These are phyloP conservation scores for Bryoerythrophyllum caledonicum DNA, from an alignment of 225 moss, liverwort and hornwort genomes.

Conservation along the genomic window DNA sequence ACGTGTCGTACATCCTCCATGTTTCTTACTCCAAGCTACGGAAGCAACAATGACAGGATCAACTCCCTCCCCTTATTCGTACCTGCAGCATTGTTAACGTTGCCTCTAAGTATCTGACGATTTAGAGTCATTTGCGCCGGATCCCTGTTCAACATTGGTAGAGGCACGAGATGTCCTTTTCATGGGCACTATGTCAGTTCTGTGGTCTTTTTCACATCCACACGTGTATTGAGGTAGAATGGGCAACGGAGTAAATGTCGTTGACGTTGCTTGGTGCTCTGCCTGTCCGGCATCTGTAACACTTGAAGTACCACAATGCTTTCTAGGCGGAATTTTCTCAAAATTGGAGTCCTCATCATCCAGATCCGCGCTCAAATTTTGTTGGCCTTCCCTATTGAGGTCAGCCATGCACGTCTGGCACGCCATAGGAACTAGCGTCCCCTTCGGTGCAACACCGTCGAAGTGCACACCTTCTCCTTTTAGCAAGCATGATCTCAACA, in stretches of 20 bases:
- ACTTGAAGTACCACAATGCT: not conserved
- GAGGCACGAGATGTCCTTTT: not conserved
- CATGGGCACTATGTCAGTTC: not conserved
- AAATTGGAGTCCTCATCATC: not conserved
- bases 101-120: not conserved
- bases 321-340: not conserved
- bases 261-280: not conserved
- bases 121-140: not conserved
- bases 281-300: not conserved
- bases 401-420: not conserved
- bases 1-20: not conserved
- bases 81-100: not conserved
- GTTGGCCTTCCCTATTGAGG: not conserved
- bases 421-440: not conserved
- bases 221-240: not conserved
- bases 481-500: not conserved
- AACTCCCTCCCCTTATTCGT: not conserved
- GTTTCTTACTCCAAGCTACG: not conserved
- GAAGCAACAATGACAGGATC: not conserved
- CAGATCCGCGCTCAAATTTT: not conserved
- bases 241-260: not conserved
- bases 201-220: not conserved
- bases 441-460: not conserved
- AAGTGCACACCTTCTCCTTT: not conserved
- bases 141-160: not conserved